Evolutionary conservation across 1,284 basidiomycete genomes (phyloP), one percentile per base, ranked within the genome.

Genomic region (Porodaedalea pini): DNA sequence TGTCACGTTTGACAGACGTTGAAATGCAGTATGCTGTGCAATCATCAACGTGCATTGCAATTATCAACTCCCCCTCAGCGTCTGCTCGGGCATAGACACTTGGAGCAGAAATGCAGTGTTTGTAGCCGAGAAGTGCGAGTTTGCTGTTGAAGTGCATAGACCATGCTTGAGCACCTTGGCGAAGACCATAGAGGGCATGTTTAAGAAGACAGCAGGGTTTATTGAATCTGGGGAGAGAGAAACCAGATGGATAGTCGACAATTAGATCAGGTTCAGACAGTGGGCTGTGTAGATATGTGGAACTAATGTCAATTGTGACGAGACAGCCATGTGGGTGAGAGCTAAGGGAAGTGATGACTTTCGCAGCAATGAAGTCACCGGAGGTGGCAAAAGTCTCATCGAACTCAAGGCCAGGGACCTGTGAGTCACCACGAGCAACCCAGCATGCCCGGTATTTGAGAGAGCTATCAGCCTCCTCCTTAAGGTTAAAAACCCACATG

Each of bases 41-140:
- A 60, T 73, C 70, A 52, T 73, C 67, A 43, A 73, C 66, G 17
- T 70, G 68, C 31, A 70, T 64, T 2, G 63, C 63, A n/a, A 68
- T 65, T 21, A 73, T 54, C 15, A 69, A 64, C 6, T 61, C 62
- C 7, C 57, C 59, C 15, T 59, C 56, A 49, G 60, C 59, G 13
- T 59, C 43, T 13, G 62, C 40, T 41, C 64, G 64, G 55, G 65
- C 65, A 58, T 67, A 72, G n/a, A 70, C 56, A 17, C 64, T 62
- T 17, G 67, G 58, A 37, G 70, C 65, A 4, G 61, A 54, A 2
- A 57, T 32, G 31, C 54, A 57, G 19, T 51, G 37, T 6, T 49
- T 60, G 53, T 59, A 69, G 1, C 65, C 60, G 21, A 66, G 55
- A 2, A 23, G 8, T 2, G n/a, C 32, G 3, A 70, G 47, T 2